These are phyloP conservation scores for Gracilaria gracilis DNA, from an alignment of 23 red algal genomes.

Conservation along the genomic window DNA sequence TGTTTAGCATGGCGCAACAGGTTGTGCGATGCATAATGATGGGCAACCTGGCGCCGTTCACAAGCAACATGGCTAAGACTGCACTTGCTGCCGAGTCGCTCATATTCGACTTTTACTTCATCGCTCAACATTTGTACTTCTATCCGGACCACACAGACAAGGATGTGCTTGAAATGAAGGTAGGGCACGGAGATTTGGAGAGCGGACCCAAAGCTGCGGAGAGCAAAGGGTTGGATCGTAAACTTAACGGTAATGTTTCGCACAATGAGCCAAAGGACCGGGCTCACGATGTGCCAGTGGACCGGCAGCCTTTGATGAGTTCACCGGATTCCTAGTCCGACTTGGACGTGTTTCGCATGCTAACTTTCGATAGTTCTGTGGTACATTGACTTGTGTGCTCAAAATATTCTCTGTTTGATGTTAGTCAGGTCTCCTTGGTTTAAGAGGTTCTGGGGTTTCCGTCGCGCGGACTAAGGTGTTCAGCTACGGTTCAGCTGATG, in stretches of 20 bases:
- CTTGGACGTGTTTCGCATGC: not conserved
- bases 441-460: not conserved
- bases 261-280: not conserved
- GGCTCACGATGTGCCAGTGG: not conserved
- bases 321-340: not conserved
- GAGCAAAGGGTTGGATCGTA: not conserved
- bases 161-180: constrained; percentile 19
- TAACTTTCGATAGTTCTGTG: not conserved
- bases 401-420: not conserved
- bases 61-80: constrained; percentile 82
- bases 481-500: not conserved
- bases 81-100: constrained; percentile 71
- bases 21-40: constrained; percentile 24
- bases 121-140: constrained; percentile 69
- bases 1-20: constrained; percentile 82
- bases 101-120: constrained; percentile 85
- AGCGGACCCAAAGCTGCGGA: not conserved
- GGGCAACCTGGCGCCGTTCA: constrained; percentile 63
- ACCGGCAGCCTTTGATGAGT: not conserved
- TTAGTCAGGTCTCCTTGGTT: not conserved
- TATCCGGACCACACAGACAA: constrained; percentile 65
- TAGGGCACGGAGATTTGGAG: not conserved
- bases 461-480: not conserved
- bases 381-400: too few species aligned
- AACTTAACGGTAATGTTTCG: constrained; percentile 12